Evolutionary conservation across 805 yeast genomes (phyloP).

Genomic region (Maudiozyma serrabonitensis): DNA sequence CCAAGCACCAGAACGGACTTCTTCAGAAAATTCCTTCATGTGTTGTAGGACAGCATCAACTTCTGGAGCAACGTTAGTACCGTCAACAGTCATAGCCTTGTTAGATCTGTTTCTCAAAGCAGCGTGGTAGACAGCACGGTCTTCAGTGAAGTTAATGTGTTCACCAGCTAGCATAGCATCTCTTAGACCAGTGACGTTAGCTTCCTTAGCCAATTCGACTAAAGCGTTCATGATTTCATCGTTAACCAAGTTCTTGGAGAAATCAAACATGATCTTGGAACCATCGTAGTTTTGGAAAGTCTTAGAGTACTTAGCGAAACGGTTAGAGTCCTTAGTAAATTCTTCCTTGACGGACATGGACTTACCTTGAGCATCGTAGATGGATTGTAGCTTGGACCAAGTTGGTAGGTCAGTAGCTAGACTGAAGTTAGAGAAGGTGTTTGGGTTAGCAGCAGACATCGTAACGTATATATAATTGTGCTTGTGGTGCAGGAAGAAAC

Average conservation of each 20-base stretch:
- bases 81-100: constrained; percentile 82
- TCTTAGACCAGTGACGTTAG: constrained; percentile 76
- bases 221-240: constrained; percentile 67
- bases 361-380: constrained; percentile 65
- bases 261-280: constrained; percentile 85
- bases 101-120: constrained; percentile 90
- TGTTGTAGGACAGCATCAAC: constrained; percentile 87
- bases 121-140: constrained; percentile 92
- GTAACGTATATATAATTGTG: neutral
- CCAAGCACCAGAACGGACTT: constrained; percentile 89
- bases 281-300: constrained; percentile 79
- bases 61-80: constrained; percentile 79
- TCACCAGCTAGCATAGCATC: constrained; percentile 89
- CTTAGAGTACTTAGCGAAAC: constrained; percentile 69
- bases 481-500: neutral
- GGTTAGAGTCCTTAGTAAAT: constrained; percentile 60
- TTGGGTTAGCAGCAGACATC: constrained; percentile 10
- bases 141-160: constrained; percentile 92
- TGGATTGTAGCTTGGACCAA: constrained; percentile 66
- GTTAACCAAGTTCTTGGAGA: constrained; percentile 86
- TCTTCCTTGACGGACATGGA: constrained; percentile 65
- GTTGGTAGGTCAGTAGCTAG: constrained; percentile 69
- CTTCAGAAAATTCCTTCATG: constrained; percentile 91
- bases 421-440: constrained; percentile 40
- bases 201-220: constrained; percentile 77